These are phyloP conservation scores for Lepiota brunneoincarnata DNA, from an alignment of 768 basidiomycete species.

Conservation along the genomic window DNA sequence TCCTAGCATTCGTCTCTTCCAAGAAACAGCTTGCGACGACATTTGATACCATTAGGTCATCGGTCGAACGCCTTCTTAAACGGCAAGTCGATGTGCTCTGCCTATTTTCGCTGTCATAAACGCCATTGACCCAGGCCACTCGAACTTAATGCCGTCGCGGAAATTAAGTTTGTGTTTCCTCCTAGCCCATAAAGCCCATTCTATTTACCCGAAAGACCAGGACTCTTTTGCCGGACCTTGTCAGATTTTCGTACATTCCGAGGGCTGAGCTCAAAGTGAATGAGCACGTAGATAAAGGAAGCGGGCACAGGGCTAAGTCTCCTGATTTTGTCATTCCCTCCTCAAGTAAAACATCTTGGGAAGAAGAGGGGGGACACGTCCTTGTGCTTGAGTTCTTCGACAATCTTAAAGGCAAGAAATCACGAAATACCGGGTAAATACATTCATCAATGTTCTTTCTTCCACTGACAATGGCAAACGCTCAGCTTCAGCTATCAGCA, in stretches of 20 bases:
- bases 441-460: neutral
- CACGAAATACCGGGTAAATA: conserved; percentile 27
- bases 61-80: conserved; percentile 80
- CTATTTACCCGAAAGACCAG: conserved; percentile 30
- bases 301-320: conserved; percentile 1
- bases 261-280: conserved; percentile 58
- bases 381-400: conserved; percentile 45
- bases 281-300: conserved; percentile 13
- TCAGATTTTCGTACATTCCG: conserved; percentile 83
- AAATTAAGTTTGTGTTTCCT: conserved; percentile 65
- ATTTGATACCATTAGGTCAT: conserved; percentile 68
- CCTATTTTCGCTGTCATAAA: neutral
- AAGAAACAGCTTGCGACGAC: conserved; percentile 79
- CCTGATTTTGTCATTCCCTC: conserved; percentile 43
- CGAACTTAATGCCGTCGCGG: conserved; percentile 73
- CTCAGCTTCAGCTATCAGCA: conserved; percentile 22
- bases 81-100: conserved; percentile 40
- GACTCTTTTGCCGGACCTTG: conserved; percentile 75
- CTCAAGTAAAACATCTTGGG: conserved; percentile 32
- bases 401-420: conserved; percentile 32
- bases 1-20: conserved; percentile 83
- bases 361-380: conserved; percentile 34
- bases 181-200: neutral
- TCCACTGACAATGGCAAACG: conserved; percentile 1
- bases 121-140: conserved; percentile 53